Base-by-base conservation (phyloP, 2,329 filamentous ascomycete genomes). In the Xylariales sp. region DNA sequence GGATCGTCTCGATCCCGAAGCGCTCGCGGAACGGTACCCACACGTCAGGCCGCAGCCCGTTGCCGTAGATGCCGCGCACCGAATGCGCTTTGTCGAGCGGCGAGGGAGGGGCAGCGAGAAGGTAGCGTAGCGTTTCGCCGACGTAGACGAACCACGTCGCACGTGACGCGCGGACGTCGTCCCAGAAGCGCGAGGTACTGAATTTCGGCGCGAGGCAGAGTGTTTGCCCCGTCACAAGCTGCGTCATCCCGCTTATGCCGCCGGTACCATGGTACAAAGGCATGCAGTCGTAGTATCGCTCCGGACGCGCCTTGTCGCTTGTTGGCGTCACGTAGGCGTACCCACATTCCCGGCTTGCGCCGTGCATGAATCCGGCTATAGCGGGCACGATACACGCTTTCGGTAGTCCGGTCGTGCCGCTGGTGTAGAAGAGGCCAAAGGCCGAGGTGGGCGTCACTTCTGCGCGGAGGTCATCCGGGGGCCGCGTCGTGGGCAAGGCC, bases 211-310 rank as follows among this genome's bases (percentile, higher is more conserved):
- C 89, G 45, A 92, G 84, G 74, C 88, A 90, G 41, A 90, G 79
- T 0, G 89, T 89, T 9, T 82, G 78, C 10, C 83, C 84, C 8
- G 75, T 78, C 4, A 88, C 74, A 68, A 93, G 79, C 72, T 86
- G 87, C 4, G 79, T 80, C 59, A 90, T 83, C 39, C 85, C 83
- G 5, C 82, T 83, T 41, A 91, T 87, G 18, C 86, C 86, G 6
- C 91, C 91, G 0, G 92, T 94, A 14, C 91, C 91, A 77, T 94
- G 92, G 75, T 93, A 94, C 39, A 93, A 81, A 0, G 83, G 91
- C 91, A 94, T 94, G 78, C 90, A 92, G 75, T 89, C 86, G 75
- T 93, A 94, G 86, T 89, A 93, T 32, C 89, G 82, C 76, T 93
- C 89, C 5, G 65, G 61, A 1, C 61, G 65, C 5, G 59, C 50